Conservation (phyloP, 768 basidiomycete species). For the Trametes villosa region DNA sequence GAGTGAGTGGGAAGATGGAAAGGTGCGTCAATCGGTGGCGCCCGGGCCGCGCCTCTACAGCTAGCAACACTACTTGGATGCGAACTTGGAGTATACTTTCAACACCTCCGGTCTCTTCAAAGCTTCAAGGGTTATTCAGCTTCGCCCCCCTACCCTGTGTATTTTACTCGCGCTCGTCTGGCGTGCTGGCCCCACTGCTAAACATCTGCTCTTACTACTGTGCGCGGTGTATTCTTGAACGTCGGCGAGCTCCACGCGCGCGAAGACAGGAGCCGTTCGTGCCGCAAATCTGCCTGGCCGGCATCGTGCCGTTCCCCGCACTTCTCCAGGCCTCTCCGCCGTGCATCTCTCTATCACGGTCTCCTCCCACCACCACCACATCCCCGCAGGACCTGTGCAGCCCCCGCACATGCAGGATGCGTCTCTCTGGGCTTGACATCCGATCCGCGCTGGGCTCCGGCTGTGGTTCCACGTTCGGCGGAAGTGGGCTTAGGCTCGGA, state of each 20-base stretch:
- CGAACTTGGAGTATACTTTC: no score
- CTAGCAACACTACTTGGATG: no score
- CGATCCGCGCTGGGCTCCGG: neutral
- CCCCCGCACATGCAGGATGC: conserved; percentile 3
- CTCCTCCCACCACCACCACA: neutral
- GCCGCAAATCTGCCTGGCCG: conserved; percentile 14
- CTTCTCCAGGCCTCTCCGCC: conserved; percentile 3
- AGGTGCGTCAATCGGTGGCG: no score
- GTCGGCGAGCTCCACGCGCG: neutral
- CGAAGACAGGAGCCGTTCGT: conserved; percentile 3
- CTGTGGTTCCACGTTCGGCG: neutral
- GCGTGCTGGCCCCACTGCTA: no score
- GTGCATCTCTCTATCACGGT: neutral
- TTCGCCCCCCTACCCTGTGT: no score
- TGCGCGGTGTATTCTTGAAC: no score
- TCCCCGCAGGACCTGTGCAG: neutral
- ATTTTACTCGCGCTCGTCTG: no score
- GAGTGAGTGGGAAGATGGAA: no score
- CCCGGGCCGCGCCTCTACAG: no score
- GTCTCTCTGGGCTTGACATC: conserved; percentile 4
- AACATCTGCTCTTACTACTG: no score
- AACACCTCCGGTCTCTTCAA: no score
- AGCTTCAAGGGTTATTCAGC: no score
- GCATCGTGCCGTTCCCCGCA: conserved; percentile 17
- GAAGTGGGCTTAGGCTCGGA: neutral